phyloP scores from a whole-genome alignment of 139 green algal genomes.

The Ostreobium quekettii region DNA sequence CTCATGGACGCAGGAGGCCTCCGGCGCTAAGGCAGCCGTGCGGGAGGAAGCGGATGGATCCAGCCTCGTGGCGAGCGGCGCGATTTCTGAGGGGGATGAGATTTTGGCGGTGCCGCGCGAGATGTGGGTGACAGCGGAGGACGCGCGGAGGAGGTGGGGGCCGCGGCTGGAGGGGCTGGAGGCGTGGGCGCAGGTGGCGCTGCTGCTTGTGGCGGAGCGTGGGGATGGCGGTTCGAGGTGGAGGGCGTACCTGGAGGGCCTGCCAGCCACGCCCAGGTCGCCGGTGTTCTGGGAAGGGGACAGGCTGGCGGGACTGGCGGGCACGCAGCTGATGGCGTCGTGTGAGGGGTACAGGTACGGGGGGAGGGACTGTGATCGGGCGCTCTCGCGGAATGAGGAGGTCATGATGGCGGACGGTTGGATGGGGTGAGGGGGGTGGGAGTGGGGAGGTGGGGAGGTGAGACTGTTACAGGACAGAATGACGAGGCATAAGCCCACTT shows the following conservation, averaged over 20 bases:
- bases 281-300: conserved; percentile 63
- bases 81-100: not conserved
- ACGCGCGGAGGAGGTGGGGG: conserved; percentile 19
- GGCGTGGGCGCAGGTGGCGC: conserved; percentile 64
- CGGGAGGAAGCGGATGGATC: no score
- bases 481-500: no score
- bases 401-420: not conserved
- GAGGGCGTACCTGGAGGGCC: conserved; percentile 33
- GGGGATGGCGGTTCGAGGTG: conserved; percentile 20
- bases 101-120: conserved; percentile 30
- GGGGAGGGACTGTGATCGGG: not conserved
- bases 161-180: conserved; percentile 30
- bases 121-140: conserved; percentile 33
- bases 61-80: conserved; percentile 1
- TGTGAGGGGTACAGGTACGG: conserved; percentile 50
- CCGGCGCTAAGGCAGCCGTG: no score
- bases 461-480: not conserved
- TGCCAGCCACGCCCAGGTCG: conserved; percentile 35
- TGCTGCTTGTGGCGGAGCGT: conserved; percentile 62
- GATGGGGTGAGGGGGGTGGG: not conserved
- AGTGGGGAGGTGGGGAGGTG: not conserved
- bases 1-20: no score
- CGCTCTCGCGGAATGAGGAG: not conserved
- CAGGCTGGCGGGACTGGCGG: conserved; percentile 44
- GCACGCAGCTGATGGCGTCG: conserved; percentile 55